Conservation (phyloP, 768 basidiomycete genomes). For the Auriculariales sp. region DNA sequence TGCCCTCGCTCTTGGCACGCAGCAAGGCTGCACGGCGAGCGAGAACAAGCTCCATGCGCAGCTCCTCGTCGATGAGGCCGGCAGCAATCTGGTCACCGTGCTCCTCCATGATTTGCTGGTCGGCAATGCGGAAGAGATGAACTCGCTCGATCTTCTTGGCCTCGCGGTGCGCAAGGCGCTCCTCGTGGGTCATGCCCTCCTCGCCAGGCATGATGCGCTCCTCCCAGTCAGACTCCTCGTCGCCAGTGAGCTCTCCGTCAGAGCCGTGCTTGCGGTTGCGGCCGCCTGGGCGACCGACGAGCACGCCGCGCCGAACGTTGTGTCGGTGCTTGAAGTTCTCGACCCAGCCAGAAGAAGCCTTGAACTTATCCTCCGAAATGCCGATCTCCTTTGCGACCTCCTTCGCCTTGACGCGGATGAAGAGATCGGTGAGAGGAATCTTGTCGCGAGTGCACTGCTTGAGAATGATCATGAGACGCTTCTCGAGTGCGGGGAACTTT, state of each 20-base stretch:
- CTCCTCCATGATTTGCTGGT: slow-evolving; percentile 1
- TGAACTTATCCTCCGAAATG: slow-evolving; percentile 62
- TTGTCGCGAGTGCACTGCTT: slow-evolving; percentile 31
- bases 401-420: slow-evolving; percentile 51
- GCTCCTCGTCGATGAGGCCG: neutral
- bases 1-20: neutral
- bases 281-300: slow-evolving; percentile 5
- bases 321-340: slow-evolving; percentile 83
- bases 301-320: slow-evolving; percentile 47
- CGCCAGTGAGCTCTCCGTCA: neutral
- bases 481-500: slow-evolving; percentile 70
- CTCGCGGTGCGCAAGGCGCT: neutral
- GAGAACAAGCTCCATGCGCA: neutral
- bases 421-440: slow-evolving; percentile 46
- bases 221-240: neutral
- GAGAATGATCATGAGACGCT: slow-evolving; percentile 45
- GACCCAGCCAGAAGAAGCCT: slow-evolving; percentile 85
- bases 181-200: neutral
- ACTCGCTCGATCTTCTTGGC: neutral
- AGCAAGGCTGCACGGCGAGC: neutral
- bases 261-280: neutral
- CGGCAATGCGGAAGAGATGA: neutral
- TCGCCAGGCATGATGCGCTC: neutral
- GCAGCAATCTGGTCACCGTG: neutral
- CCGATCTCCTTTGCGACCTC: slow-evolving; percentile 42